Conservation (phyloP, 2,329 filamentous ascomycete genomes). For the Coniochaeta ligniaria region DNA sequence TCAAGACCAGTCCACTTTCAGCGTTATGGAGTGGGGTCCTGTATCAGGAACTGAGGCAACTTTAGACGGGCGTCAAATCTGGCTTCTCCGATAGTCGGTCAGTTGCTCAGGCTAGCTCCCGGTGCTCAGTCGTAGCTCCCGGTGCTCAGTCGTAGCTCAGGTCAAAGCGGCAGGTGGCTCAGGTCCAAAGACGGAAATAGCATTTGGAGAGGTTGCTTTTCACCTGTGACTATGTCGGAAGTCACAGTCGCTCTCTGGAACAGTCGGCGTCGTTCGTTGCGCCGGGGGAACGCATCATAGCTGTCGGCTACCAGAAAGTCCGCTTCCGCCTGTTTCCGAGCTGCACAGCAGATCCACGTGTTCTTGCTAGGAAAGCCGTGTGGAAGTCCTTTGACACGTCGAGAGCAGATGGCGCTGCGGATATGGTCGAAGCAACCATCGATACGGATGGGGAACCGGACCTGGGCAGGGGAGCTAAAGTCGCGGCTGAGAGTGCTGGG, state of each 20-base stretch:
- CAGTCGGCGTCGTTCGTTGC: not conserved
- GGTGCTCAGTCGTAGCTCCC: not conserved
- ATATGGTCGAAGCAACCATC: too few relatives aligned
- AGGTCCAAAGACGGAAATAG: conserved; percentile 1
- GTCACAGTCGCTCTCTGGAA: not conserved
- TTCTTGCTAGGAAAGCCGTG: too few relatives aligned
- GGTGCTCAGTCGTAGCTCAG: not conserved
- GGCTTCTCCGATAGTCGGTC: conserved; percentile 1
- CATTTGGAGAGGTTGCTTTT: not conserved
- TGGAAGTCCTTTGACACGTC: too few relatives aligned
- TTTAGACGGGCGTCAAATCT: not conserved
- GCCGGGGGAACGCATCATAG: too few relatives aligned
- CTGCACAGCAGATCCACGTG: too few relatives aligned
- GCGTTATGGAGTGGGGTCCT: not conserved
- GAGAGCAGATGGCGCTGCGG: too few relatives aligned
- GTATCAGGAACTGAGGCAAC: not conserved
- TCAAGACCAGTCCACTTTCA: not conserved
- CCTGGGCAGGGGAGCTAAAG: too few relatives aligned
- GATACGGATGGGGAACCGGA: too few relatives aligned
- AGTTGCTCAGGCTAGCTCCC: conserved; percentile 1
- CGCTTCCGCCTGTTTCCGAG: too few relatives aligned
- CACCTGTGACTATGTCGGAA: too few relatives aligned
- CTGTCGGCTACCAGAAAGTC: too few relatives aligned
- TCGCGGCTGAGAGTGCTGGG: too few relatives aligned
- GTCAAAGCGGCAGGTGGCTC: not conserved